These are phyloP conservation scores for Trypanosoma mega DNA, from an alignment of 208 protist species.

Conservation along the genomic window DNA sequence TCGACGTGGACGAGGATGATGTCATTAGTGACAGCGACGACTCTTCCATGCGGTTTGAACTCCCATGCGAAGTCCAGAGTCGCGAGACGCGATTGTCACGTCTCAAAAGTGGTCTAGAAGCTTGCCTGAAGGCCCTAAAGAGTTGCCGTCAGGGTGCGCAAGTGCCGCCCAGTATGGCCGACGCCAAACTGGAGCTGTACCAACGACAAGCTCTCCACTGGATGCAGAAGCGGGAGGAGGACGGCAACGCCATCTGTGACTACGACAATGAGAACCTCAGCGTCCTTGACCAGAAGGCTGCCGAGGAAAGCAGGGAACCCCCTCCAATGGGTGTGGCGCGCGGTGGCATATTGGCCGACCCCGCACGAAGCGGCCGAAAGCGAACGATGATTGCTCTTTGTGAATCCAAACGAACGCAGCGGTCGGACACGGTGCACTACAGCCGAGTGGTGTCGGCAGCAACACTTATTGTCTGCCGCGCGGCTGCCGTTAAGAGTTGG, in stretches of 20 bases:
- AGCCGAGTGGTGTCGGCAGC: slow-evolving; percentile 56
- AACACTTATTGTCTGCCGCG: slow-evolving; percentile 80
- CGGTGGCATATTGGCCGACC: slow-evolving; percentile 73
- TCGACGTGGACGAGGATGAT: background rate
- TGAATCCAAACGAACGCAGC: slow-evolving; percentile 42
- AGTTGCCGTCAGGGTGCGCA: slow-evolving; percentile 43
- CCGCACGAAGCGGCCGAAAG: slow-evolving; percentile 79
- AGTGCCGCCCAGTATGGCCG: slow-evolving; percentile 43
- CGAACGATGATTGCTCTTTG: slow-evolving; percentile 71
- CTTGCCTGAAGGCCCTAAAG: slow-evolving; percentile 39
- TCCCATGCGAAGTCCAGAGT: slow-evolving; percentile 2
- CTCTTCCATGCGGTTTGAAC: background rate
- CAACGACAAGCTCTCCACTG: slow-evolving; percentile 69
- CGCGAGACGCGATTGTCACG: slow-evolving; percentile 28
- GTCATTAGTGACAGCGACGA: background rate
- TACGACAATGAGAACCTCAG: background rate
- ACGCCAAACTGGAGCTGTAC: slow-evolving; percentile 43
- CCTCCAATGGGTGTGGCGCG: slow-evolving; percentile 30
- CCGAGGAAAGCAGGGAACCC: background rate
- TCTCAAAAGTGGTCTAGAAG: slow-evolving; percentile 49
- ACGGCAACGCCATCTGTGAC: background rate
- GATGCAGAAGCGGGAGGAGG: slow-evolving; percentile 32
- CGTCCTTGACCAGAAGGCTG: background rate
- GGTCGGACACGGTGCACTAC: slow-evolving; percentile 21
- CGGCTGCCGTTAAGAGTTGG: slow-evolving; percentile 73